phyloP scores from a whole-genome alignment of 176 grass and related monocot species.

The Miscanthus lutarioriparius region DNA sequence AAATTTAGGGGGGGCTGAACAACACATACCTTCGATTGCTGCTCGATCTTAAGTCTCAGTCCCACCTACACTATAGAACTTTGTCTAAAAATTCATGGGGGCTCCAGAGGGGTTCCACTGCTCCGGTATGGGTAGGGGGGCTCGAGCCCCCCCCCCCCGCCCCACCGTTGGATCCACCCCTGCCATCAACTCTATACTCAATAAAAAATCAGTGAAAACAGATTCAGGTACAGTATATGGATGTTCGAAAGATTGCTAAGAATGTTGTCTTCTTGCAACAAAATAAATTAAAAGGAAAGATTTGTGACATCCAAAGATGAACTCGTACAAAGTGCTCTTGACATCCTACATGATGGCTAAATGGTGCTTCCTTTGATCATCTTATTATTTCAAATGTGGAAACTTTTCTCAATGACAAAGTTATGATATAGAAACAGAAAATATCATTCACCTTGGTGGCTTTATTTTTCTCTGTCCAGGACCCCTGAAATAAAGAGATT shows the following conservation, averaged over 20 bases:
- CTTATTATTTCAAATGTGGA: constrained; percentile 27
- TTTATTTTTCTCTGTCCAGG: constrained; percentile 53
- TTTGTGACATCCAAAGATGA: neutral
- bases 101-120: too few relatives aligned
- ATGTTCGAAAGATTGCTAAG: neutral
- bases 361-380: constrained; percentile 11
- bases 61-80: too few relatives aligned
- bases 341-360: constrained; percentile 21
- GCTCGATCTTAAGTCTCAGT: too few relatives aligned
- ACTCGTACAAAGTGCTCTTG: neutral
- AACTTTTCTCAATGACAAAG: neutral
- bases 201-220: constrained; percentile 17
- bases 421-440: constrained; percentile 6
- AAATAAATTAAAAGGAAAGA: constrained; percentile 16
- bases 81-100: too few relatives aligned
- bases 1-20: too few relatives aligned
- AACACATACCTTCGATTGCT: too few relatives aligned
- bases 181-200: constrained; percentile 34
- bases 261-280: neutral
- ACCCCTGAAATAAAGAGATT: constrained; percentile 21
- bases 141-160: too few relatives aligned
- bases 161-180: too few relatives aligned
- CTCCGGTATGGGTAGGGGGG: too few relatives aligned
- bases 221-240: neutral
- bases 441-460: constrained; percentile 37